Evolutionary conservation across 495 filamentous ascomycete genomes (phyloP).

Genomic region (Mycothermus thermophilus): DNA sequence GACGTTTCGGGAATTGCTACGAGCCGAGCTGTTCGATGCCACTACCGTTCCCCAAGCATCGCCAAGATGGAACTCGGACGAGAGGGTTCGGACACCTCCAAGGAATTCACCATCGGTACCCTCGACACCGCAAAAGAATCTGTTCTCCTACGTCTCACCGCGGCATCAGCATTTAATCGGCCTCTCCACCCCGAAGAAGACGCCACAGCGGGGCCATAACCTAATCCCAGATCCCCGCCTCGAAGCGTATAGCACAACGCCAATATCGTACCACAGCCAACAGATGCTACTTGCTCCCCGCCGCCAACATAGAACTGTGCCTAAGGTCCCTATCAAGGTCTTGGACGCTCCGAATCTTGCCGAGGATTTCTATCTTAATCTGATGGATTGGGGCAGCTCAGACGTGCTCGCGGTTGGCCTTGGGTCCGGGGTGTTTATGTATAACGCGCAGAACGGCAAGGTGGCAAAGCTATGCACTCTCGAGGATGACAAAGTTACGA

Average conservation of each 20-base stretch:
- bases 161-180: slow-evolving; percentile 51
- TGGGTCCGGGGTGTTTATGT: slow-evolving; percentile 94
- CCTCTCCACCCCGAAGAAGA: slow-evolving; percentile 75
- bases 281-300: slow-evolving; percentile 80
- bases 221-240: slow-evolving; percentile 84
- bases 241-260: slow-evolving; percentile 86
- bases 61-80: slow-evolving; percentile 49
- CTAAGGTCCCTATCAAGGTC: slow-evolving; percentile 95
- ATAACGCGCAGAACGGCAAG: slow-evolving; percentile 74
- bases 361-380: slow-evolving; percentile 93
- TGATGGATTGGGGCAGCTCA: slow-evolving; percentile 96
- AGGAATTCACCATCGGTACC: slow-evolving; percentile 52
- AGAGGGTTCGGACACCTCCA: slow-evolving; percentile 59
- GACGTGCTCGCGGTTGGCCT: slow-evolving; percentile 87
- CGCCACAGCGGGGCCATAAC: slow-evolving; percentile 72
- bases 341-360: slow-evolving; percentile 90
- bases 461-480: slow-evolving; percentile 91
- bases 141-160: slow-evolving; percentile 84
- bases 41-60: slow-evolving; percentile 67
- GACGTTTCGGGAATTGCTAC: slow-evolving; percentile 76
- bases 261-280: slow-evolving; percentile 79
- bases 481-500: slow-evolving; percentile 85
- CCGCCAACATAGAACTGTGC: slow-evolving; percentile 75
- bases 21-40: slow-evolving; percentile 79
- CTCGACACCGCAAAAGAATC: slow-evolving; percentile 90